Conservation (phyloP, 2,329 filamentous ascomycete genomes). For the Trichoderma pleuroti region DNA sequence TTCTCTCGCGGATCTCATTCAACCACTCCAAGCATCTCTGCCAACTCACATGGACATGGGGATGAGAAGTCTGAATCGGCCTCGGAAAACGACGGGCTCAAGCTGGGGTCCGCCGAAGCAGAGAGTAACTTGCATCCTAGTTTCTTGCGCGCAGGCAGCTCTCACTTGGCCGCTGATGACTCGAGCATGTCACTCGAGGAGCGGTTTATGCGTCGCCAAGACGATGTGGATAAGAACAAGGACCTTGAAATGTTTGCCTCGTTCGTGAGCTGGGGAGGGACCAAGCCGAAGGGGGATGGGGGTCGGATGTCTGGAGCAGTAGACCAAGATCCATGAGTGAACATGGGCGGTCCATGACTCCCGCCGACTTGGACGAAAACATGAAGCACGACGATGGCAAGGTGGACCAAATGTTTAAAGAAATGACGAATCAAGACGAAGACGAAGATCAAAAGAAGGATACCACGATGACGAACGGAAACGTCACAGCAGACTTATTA, state of each 20-base stretch:
- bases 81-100: conserved; percentile 28
- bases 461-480: conserved; percentile 26
- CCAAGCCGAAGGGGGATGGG: conserved; percentile 51
- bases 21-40: conserved; percentile 18
- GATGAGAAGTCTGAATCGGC: conserved; percentile 28
- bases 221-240: conserved; percentile 47
- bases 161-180: conserved; percentile 41
- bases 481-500: conserved; percentile 41
- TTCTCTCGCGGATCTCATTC: conserved; percentile 26
- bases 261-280: conserved; percentile 49
- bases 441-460: conserved; percentile 43
- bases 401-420: conserved; percentile 54
- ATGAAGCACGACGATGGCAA: conserved; percentile 43
- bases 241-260: conserved; percentile 51
- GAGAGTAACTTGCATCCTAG: conserved; percentile 41
- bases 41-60: conserved; percentile 30
- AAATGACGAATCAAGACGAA: conserved; percentile 53
- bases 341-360: conserved; percentile 27
- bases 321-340: conserved; percentile 30
- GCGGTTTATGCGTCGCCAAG: conserved; percentile 46
- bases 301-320: conserved; percentile 45
- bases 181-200: conserved; percentile 47
- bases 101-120: conserved; percentile 40
- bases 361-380: conserved; percentile 29
- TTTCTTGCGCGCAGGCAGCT: conserved; percentile 42